phyloP scores from a whole-genome alignment of 495 filamentous ascomycete genomes.

The Penicillium salamii region DNA sequence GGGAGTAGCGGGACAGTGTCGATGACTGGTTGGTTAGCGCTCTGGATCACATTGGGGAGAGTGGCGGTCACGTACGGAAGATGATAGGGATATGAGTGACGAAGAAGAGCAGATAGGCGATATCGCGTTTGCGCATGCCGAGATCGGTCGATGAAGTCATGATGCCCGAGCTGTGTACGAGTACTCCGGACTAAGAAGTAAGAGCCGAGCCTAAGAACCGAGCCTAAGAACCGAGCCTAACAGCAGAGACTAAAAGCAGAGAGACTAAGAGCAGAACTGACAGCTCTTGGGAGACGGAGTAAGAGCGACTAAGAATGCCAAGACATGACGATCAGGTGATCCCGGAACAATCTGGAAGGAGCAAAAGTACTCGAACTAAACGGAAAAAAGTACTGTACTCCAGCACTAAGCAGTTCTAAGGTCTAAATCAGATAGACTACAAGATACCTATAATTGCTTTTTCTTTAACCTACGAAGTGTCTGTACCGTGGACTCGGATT shows the following conservation, averaged over 20 bases:
- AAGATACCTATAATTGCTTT: background rate
- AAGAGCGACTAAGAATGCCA: too few relatives aligned
- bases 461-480: background rate
- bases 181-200: too few relatives aligned
- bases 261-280: too few relatives aligned
- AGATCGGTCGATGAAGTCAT: background rate
- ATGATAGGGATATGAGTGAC: slow-evolving; percentile 64
- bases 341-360: slow-evolving; percentile 1
- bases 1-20: slow-evolving; percentile 69
- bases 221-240: too few relatives aligned
- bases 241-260: too few relatives aligned
- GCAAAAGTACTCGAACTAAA: background rate
- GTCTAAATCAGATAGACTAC: background rate
- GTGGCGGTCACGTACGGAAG: slow-evolving; percentile 51
- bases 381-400: too few relatives aligned
- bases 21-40: slow-evolving; percentile 47
- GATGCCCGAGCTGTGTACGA: too few relatives aligned
- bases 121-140: slow-evolving; percentile 46
- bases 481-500: background rate
- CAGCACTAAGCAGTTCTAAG: too few relatives aligned
- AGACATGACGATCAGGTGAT: slow-evolving; percentile 2
- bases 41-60: background rate
- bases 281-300: too few relatives aligned
- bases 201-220: too few relatives aligned
- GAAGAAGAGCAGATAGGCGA: slow-evolving; percentile 70